Percentiles rank a stretch among this genome's conserved stretches.
Evolutionary conservation across 1,284 basidiomycete genomes (phyloP).

Genomic region (Volvariella surrecta): DNA sequence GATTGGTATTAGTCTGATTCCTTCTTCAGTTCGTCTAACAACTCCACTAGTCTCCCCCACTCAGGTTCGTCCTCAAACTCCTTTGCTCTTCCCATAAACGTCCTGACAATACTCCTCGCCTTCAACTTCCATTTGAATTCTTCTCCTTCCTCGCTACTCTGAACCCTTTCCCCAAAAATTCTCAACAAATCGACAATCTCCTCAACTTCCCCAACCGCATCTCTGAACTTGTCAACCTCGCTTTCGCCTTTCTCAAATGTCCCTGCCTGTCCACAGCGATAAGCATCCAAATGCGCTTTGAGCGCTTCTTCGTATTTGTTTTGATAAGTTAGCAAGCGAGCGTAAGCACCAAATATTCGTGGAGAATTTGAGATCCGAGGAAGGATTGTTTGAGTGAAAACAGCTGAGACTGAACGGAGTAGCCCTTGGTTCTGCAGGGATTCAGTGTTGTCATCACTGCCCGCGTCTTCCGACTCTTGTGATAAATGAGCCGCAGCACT

Average conservation of each 20-base stretch:
- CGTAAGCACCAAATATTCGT: constrained; percentile 76
- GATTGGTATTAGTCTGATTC: too few species aligned
- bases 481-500: constrained; percentile 11
- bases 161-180: constrained; percentile 71
- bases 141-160: constrained; percentile 19
- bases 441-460: constrained; percentile 19
- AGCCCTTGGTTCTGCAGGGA: constrained; percentile 65
- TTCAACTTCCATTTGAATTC: constrained; percentile 73
- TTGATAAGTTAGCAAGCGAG: constrained; percentile 70
- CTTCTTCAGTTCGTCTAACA: constrained; percentile 38
- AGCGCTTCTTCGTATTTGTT: constrained; percentile 68
- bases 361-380: constrained; percentile 58
- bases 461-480: constrained; percentile 11
- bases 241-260: constrained; percentile 59
- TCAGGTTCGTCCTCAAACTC: constrained; percentile 86
- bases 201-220: constrained; percentile 70
- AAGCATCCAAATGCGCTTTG: constrained; percentile 77
- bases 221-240: constrained; percentile 58
- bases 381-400: constrained; percentile 76
- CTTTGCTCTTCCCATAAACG: constrained; percentile 76
- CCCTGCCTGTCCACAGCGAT: constrained; percentile 67
- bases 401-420: constrained; percentile 49
- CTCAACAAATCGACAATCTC: constrained; percentile 78
- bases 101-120: constrained; percentile 80
- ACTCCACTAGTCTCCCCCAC: constrained; percentile 61